Evolutionary conservation across 805 yeast genomes (phyloP), one percentile per base, ranked within the genome.

Genomic region (Komagataella pastoris): DNA sequence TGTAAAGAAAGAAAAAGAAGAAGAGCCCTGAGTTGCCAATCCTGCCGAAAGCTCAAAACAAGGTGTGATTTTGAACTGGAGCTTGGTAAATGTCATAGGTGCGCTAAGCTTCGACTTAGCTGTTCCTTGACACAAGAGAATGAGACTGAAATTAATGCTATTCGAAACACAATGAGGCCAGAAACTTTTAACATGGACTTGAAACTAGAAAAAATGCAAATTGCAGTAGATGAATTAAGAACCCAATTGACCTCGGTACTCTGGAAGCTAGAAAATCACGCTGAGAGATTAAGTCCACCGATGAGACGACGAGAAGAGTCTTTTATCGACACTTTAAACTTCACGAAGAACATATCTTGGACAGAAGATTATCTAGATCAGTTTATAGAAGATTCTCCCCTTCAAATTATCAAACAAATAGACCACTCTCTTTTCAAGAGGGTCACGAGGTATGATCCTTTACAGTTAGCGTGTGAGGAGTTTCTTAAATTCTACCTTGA

Each of bases 1-100:
- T 30, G 14, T 30, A 30, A 30, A 30, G 40, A 30, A 18, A 46
- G 54, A 50, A 60, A 59, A 54, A 64, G 58, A 50, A 58, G 65
- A 49, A 55, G 61, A 21, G 52, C 56, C 3, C 61, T 76, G 69
- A 61, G 70, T 7, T 80, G 85, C 60, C 67, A 66, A 12, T 66
- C 70, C 14, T 80, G 85, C 55, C 66, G 83, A 12, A 75, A 71
- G 58, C 67, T 77, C 53, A 80, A 80, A 59, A 79, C 84, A 1
- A 68, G 82, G 53, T 80, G 85, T 60, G 81, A 75, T 53, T 72
- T 69, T 55, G 76, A 74, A 46, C 68, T 71, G 0, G 57, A 64
- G 2, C 58, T 61, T 10, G 70, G 69, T 3, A 71, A 71, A 55
- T 80, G 85, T 56, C 76, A 75, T 52, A 65, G 83, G 24, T 80